phyloP scores from a whole-genome alignment of 495 filamentous ascomycete genomes.

The Cetradonia linearis region DNA sequence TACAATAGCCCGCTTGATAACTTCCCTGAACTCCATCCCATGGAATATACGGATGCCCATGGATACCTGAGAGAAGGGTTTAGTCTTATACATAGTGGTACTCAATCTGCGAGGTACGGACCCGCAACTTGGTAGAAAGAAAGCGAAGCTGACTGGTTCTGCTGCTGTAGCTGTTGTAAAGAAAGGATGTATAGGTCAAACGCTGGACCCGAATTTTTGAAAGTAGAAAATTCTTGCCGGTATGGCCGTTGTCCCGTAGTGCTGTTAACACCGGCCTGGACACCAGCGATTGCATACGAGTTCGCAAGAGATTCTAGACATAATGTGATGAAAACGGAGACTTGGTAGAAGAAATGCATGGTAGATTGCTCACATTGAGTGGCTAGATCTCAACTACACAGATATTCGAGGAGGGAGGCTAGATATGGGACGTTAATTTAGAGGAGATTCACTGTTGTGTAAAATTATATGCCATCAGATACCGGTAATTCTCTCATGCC shows the following conservation, averaged over 20 bases:
- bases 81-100: not conserved
- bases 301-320: slow-evolving; percentile 6
- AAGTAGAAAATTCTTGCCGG: slow-evolving; percentile 24
- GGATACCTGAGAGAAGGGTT: slow-evolving; percentile 23
- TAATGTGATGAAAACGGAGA: slow-evolving; percentile 4
- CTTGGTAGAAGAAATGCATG: slow-evolving; percentile 1
- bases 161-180: slow-evolving; percentile 23
- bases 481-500: not conserved
- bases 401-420: not conserved
- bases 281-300: slow-evolving; percentile 24
- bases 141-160: slow-evolving; percentile 23
- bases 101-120: not conserved
- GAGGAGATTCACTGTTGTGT: not conserved
- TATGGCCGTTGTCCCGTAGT: slow-evolving; percentile 23
- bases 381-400: not conserved
- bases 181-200: slow-evolving; percentile 31
- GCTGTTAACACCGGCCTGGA: slow-evolving; percentile 21
- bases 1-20: slow-evolving; percentile 21
- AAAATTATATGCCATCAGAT: not conserved
- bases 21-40: slow-evolving; percentile 28
- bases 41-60: slow-evolving; percentile 26
- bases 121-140: slow-evolving; percentile 28
- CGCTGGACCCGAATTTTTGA: slow-evolving; percentile 25
- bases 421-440: not conserved
- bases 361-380: not conserved